These are phyloP conservation scores for Pichia gijzeniarum DNA, from an alignment of 805 yeast genomes.

Conservation along the genomic window DNA sequence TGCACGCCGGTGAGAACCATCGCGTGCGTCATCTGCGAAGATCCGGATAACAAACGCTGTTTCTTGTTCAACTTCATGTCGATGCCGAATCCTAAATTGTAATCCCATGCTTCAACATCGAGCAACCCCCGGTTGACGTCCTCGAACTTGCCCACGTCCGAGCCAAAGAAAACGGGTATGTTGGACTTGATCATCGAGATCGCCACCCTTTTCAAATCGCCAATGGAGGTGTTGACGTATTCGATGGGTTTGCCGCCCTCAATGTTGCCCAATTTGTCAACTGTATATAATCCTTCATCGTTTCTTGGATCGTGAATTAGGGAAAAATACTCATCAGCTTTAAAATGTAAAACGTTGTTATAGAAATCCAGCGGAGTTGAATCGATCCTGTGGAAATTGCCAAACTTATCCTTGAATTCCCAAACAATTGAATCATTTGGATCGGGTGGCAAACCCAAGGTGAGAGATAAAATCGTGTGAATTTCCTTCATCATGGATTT, in stretches of 20 bases:
- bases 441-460: slow-evolving; percentile 75
- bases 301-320: slow-evolving; percentile 83
- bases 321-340: slow-evolving; percentile 52
- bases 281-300: slow-evolving; percentile 57
- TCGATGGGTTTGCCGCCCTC: slow-evolving; percentile 66
- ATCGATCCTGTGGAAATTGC: slow-evolving; percentile 43
- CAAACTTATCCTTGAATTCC: slow-evolving; percentile 73
- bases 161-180: slow-evolving; percentile 83
- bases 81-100: slow-evolving; percentile 47
- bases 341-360: slow-evolving; percentile 44
- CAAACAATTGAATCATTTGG: slow-evolving; percentile 60
- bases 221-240: slow-evolving; percentile 65
- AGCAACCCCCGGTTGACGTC: slow-evolving; percentile 59
- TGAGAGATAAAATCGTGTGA: slow-evolving; percentile 59
- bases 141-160: slow-evolving; percentile 75
- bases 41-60: slow-evolving; percentile 30
- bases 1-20: slow-evolving; percentile 84
- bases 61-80: slow-evolving; percentile 30
- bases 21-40: slow-evolving; percentile 82
- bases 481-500: slow-evolving; percentile 50
- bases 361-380: slow-evolving; percentile 67
- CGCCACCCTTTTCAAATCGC: slow-evolving; percentile 53
- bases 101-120: slow-evolving; percentile 67
- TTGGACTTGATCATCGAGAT: slow-evolving; percentile 63
- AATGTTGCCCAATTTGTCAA: slow-evolving; percentile 72